Evolutionary conservation across 1,284 basidiomycete genomes (phyloP), one percentile per base, ranked within the genome.

Genomic region (Acaromyces ingoldii): DNA sequence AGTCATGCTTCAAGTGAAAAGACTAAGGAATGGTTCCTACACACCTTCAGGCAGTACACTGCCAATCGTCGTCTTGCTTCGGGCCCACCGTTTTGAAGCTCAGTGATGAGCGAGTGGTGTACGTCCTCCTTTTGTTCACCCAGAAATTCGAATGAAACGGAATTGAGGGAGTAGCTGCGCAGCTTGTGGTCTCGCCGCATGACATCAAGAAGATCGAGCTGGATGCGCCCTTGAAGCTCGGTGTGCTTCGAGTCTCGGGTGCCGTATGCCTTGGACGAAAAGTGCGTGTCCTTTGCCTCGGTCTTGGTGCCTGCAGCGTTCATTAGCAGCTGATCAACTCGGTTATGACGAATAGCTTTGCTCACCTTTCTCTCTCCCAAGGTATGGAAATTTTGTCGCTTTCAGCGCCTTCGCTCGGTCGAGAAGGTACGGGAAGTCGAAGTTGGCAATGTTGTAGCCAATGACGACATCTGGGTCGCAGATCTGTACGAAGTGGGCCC

Each of bases 181-280:
- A 75, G 58, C 57, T 75, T 75, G 65, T 75, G 68, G 57, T 75
- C 72, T 19, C 72, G 65, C 57, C 73, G 71, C 72, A 75, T 75
- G 51, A 75, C 71, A 43, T 75, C 71, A 11, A 75, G 68, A 66
- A 75, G 70, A 49, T 75, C 72, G 41, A 75, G 65, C 51, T 75
- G 72, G 11, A 75, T 62, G n/a, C 72, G 63, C 0, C 72, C 72
- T 44, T 74, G 70, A 28, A 74, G 51, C 49, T 75, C 71, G 37
- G 72, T 75, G 47, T 67, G 60, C 36, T 75, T 75, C 3, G 67
- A 71, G 53, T 75, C 72, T 22, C 72, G 67, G 3, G 72, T 75
- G 37, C 72, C 72, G 49, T 75, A 75, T 6, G 72, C 72, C 56
- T 75, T 75, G 24, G 72, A 75, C 1, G 72, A 75, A 40, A 75